Evolutionary conservation across 805 yeast genomes (phyloP), one percentile per base, ranked within the genome.

Genomic region (Clavispora santaluciae): DNA sequence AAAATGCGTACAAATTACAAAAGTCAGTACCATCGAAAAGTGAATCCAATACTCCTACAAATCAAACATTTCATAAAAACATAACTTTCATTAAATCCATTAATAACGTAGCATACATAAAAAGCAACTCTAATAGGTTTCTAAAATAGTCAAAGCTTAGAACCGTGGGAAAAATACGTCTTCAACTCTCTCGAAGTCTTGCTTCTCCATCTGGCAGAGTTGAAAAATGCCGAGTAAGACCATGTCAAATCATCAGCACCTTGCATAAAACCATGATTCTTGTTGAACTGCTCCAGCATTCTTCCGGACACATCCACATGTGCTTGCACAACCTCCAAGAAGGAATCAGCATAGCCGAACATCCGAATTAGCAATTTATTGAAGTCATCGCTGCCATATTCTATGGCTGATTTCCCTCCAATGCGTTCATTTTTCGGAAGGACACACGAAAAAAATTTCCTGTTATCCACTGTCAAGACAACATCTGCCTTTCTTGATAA

Each of bases 231-330:
- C 23, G 88, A 78, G 58, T 87, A 87, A 45, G 95, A 83, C 98
- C 98, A 91, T 4, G 97, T 90, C 51, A 91, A 75, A 52, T 86
- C 78, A 41, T 66, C 63, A 0, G 98, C 98, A 6, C 98, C 98
- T 60, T 82, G 84, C 83, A 88, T 78, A 59, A 63, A 88, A 0
- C 98, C 98, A 31, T 74, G 78, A 53, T 80, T 74, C 54, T 76
- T 79, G 63, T 86, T 87, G 60, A 88, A 87, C 57, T 91, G 96
- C 63, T 91, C 98, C 54, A 90, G 82, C 79, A 91, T 81, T 39
- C 73, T 75, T 3, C 95, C 95, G 15, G 78, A 76, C 12, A 31
- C 17, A 51, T 77, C 85, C 34, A 77, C 78, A 60, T 82, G 87
- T 30, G 70, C 69, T 53, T 75, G 71, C 29, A 81, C 67, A 21